Conservation (phyloP, 441 rosid genomes). For the Populus tomentosa region DNA sequence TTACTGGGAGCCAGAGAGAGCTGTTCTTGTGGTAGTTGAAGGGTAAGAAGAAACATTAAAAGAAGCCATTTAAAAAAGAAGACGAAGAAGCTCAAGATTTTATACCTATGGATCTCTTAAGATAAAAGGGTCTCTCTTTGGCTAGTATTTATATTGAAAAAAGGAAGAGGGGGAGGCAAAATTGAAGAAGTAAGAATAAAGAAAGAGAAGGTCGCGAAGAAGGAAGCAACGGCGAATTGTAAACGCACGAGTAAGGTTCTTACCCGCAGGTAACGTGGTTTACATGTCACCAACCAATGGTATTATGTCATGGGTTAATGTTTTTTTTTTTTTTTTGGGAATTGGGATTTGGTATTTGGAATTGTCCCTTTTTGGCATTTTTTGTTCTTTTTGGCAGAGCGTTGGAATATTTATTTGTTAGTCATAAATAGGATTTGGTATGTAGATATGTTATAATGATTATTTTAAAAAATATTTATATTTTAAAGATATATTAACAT, state of each 20-base stretch:
- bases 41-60: conserved; percentile 40
- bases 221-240: conserved; percentile 25
- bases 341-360: too few species aligned
- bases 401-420: too few species aligned
- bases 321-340: too few species aligned
- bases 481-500: too few species aligned
- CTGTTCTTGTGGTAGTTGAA: conserved; percentile 31
- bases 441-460: too few species aligned
- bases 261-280: conserved; percentile 9
- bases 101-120: neutral
- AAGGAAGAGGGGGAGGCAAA: conserved; percentile 11
- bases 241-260: neutral
- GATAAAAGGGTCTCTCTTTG: neutral
- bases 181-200: conserved; percentile 5
- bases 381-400: too few species aligned
- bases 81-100: neutral
- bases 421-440: too few species aligned
- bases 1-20: conserved; percentile 44
- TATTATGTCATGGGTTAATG: too few species aligned
- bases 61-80: conserved; percentile 36
- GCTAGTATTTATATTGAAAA: conserved; percentile 9
- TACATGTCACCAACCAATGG: neutral
- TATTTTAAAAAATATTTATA: too few species aligned
- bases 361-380: too few species aligned
- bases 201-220: neutral